These are phyloP conservation scores for Russula griseocarnosa DNA, from an alignment of 768 basidiomycete species.

Conservation along the genomic window DNA sequence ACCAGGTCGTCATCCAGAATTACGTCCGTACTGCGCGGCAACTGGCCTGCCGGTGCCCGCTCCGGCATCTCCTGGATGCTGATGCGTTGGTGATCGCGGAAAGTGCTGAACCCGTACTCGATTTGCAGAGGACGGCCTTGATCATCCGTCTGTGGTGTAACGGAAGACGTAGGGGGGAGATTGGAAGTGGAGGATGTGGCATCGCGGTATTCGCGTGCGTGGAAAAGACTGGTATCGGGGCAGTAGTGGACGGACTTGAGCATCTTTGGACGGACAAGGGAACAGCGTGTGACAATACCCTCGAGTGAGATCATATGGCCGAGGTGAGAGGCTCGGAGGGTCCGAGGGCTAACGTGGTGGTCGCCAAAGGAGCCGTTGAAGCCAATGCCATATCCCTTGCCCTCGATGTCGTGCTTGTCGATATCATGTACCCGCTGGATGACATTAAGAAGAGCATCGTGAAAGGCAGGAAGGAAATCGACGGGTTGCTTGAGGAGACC, in stretches of 20 bases:
- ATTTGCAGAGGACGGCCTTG: slow-evolving; percentile 83
- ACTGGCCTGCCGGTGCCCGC: slow-evolving; percentile 93
- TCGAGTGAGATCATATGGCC: slow-evolving; percentile 97
- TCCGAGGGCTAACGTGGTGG: slow-evolving; percentile 94
- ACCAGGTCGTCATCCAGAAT: slow-evolving; percentile 96
- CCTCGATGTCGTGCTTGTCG: slow-evolving; percentile 76
- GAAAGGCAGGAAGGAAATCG: slow-evolving; percentile 84
- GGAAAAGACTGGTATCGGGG: slow-evolving; percentile 78
- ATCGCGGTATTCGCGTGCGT: slow-evolving; percentile 89
- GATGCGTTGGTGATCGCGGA: slow-evolving; percentile 95
- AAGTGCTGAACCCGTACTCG: slow-evolving; percentile 88
- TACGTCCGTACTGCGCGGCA: slow-evolving; percentile 94
- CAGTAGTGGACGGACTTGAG: slow-evolving; percentile 95
- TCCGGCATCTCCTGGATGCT: slow-evolving; percentile 99
- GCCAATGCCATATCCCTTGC: slow-evolving; percentile 81
- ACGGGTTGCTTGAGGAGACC: slow-evolving; percentile 86
- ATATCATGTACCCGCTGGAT: slow-evolving; percentile 70
- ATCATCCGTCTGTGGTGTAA: slow-evolving; percentile 90
- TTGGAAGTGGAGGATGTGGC: slow-evolving; percentile 83
- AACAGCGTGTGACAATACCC: slow-evolving; percentile 97
- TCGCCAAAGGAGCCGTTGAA: slow-evolving; percentile 97
- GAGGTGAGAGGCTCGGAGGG: slow-evolving; percentile 80
- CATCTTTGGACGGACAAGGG: slow-evolving; percentile 98
- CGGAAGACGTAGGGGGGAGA: slow-evolving; percentile 76
- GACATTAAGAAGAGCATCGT: slow-evolving; percentile 72